phyloP scores from a whole-genome alignment of 768 basidiomycete species.

The Astraeus odoratus region DNA sequence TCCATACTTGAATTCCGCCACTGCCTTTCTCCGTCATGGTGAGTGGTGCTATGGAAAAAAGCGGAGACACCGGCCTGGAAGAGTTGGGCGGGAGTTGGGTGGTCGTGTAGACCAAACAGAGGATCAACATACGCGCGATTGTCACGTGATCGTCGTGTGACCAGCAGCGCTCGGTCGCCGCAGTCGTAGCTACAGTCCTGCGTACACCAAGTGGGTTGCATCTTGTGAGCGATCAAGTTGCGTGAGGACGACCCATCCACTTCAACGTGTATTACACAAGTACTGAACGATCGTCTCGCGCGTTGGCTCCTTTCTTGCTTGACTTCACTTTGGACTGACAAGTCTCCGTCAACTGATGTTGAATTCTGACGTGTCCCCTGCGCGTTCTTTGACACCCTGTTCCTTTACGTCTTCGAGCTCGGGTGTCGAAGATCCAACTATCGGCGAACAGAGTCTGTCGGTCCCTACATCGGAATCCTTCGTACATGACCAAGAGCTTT shows the following conservation, averaged over 20 bases:
- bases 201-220: too few species aligned
- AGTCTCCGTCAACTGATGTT: too few species aligned
- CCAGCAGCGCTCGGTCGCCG: too few species aligned
- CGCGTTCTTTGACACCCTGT: not conserved
- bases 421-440: not conserved
- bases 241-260: too few species aligned
- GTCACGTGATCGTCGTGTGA: conserved; percentile 26
- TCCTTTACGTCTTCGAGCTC: not conserved
- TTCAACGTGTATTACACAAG: too few species aligned
- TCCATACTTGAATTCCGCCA: conserved; percentile 61
- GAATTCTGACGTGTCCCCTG: too few species aligned
- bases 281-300: too few species aligned
- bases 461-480: conserved; percentile 2
- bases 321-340: too few species aligned
- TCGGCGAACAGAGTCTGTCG: not conserved
- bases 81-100: too few species aligned
- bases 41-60: conserved; percentile 3
- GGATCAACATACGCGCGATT: conserved; percentile 9
- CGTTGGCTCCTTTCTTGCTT: too few species aligned
- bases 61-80: too few species aligned
- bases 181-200: conserved; percentile 4
- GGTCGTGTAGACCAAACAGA: conserved; percentile 9
- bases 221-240: too few species aligned
- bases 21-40: conserved; percentile 6
- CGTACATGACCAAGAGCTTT: conserved; percentile 28